These are phyloP conservation scores for Achaetomiella virescens DNA, from an alignment of 495 filamentous ascomycete genomes.

Conservation along the genomic window DNA sequence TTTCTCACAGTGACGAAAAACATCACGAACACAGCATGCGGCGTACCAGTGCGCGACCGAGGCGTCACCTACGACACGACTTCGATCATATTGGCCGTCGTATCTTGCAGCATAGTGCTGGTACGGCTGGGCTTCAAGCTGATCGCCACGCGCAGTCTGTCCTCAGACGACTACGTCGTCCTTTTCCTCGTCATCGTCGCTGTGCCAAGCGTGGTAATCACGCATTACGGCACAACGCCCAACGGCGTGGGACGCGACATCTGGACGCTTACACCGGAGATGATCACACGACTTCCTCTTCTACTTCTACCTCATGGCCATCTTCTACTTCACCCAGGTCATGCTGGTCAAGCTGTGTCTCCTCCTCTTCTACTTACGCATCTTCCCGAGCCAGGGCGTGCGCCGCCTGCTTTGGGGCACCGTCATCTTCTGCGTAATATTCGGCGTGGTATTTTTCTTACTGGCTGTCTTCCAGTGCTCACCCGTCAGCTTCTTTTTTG, in stretches of 20 bases:
- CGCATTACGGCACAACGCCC: neutral
- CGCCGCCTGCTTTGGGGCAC: constrained; percentile 14
- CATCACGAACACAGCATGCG: neutral
- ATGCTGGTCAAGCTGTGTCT: constrained; percentile 7
- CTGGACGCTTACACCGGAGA: constrained; percentile 7
- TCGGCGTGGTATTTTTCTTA: constrained; percentile 9
- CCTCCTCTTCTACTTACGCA: constrained; percentile 17
- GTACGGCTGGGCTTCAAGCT: constrained; percentile 6
- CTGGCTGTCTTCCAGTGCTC: constrained; percentile 24
- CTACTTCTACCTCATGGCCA: constrained; percentile 10
- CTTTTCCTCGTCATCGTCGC: neutral
- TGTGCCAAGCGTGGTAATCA: constrained; percentile 3
- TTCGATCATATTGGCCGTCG: neutral
- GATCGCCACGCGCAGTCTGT: neutral
- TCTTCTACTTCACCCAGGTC: constrained; percentile 12
- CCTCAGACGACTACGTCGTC: constrained; percentile 8
- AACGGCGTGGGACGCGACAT: constrained; percentile 14
- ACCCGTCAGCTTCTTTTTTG: constrained; percentile 27
- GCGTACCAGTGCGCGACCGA: constrained; percentile 2
- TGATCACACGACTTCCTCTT: constrained; percentile 8
- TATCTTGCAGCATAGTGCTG: neutral
- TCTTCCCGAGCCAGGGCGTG: constrained; percentile 7
- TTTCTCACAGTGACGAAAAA: constrained; percentile 7
- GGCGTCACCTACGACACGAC: neutral
- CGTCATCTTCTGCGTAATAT: constrained; percentile 8